phyloP scores from a whole-genome alignment of 2,329 filamentous ascomycete genomes.

The Neonectria punicea region DNA sequence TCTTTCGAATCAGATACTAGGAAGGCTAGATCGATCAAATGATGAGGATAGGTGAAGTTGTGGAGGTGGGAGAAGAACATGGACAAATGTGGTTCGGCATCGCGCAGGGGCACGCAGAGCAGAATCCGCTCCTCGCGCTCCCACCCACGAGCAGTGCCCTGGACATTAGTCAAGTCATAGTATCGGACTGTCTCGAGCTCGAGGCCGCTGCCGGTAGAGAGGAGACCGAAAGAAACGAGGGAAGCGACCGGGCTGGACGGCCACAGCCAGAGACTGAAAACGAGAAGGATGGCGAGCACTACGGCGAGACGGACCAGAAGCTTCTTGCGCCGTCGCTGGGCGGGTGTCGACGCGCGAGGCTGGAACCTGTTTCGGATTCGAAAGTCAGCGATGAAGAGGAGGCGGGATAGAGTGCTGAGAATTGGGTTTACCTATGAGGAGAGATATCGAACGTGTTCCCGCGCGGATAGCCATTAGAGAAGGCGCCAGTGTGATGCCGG shows the following conservation, averaged over 20 bases:
- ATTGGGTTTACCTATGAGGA: slow-evolving; percentile 79
- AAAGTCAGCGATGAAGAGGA: slow-evolving; percentile 24
- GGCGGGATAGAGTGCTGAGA: neutral
- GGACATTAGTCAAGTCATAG: slow-evolving; percentile 92
- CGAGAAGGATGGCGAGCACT: slow-evolving; percentile 65
- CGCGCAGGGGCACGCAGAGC: slow-evolving; percentile 91
- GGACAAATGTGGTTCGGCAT: slow-evolving; percentile 88
- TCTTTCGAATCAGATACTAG: slow-evolving; percentile 98
- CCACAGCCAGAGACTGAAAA: slow-evolving; percentile 81
- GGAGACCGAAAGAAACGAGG: slow-evolving; percentile 74
- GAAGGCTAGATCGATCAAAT: slow-evolving; percentile 95
- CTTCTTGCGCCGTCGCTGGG: slow-evolving; percentile 77
- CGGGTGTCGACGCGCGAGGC: slow-evolving; percentile 78
- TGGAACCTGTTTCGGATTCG: slow-evolving; percentile 67
- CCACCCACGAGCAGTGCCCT: slow-evolving; percentile 93
- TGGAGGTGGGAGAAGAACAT: slow-evolving; percentile 99
- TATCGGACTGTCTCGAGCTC: slow-evolving; percentile 96
- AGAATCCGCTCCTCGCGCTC: slow-evolving; percentile 95
- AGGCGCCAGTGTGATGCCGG: slow-evolving; percentile 79
- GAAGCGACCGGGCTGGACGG: slow-evolving; percentile 71
- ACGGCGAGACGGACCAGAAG: slow-evolving; percentile 75
- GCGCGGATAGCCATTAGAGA: slow-evolving; percentile 85
- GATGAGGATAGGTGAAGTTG: slow-evolving; percentile 97
- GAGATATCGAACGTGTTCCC: slow-evolving; percentile 86
- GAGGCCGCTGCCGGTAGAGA: slow-evolving; percentile 74